Conservation (phyloP, 192 early-diverging fungal species). For the Backusella macrospora region DNA sequence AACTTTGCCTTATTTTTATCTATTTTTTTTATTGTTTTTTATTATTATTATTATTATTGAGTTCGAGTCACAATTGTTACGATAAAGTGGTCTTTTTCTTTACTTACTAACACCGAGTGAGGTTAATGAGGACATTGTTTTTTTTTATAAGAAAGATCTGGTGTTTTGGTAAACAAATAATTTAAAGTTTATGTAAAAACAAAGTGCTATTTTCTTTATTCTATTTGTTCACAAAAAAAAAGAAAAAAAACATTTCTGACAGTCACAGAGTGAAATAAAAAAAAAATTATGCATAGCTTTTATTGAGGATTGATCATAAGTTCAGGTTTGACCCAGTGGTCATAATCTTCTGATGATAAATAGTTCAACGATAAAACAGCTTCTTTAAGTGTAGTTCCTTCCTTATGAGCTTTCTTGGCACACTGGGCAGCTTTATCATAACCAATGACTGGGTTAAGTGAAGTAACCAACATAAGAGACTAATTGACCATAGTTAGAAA, state of each 20-base stretch:
- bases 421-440: conserved; percentile 86
- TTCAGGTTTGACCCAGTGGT: conserved; percentile 92
- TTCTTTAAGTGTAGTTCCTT: conserved; percentile 83
- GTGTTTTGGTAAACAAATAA: background rate
- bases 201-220: background rate
- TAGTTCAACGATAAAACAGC: conserved; percentile 81
- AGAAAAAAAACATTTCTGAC: background rate
- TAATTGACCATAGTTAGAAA: background rate
- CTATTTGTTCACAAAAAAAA: background rate
- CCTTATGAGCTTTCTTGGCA: conserved; percentile 98
- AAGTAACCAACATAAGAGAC: conserved; percentile 95
- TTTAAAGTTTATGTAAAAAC: background rate
- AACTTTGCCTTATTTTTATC: conserved; percentile 16
- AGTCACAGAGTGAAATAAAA: background rate
- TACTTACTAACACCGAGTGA: conserved; percentile 18
- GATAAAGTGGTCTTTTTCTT: background rate
- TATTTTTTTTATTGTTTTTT: background rate
- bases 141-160: background rate
- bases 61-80: background rate
- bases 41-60: too few relatives aligned
- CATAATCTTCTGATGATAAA: conserved; percentile 90
- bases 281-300: background rate
- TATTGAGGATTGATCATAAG: conserved; percentile 69
- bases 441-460: conserved; percentile 94
- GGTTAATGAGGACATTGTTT: conserved; percentile 18